Evolutionary conservation across 305 asterid genomes (phyloP), one percentile per base, ranked within the genome.

Genomic region (Rubia balearica): DNA sequence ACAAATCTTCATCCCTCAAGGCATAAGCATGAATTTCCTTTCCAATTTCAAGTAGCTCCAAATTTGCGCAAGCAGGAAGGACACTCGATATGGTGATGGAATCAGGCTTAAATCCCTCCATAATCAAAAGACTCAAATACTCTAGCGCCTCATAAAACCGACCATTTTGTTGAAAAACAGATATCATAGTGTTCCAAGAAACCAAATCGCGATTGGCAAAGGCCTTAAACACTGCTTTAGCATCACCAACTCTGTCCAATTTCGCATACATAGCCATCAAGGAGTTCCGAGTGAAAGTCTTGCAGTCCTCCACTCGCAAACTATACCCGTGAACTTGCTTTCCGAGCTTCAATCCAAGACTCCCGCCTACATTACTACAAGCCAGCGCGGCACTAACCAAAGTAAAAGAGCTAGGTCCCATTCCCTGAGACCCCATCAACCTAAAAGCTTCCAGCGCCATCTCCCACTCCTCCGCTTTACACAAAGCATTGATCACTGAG

Each of bases 231-330:
- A 91, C 78, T 65, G 77, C 67, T 76, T 76, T 80, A 27, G 98
- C 82, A 67, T 83, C 80, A 70, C 83, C 85, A 43, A 82, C 68
- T 76, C 83, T 88, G 38, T 91, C 98, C 27, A 91, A 74, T 71
- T 85, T 91, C 0, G 96, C 90, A 70, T 91, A 91, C 96, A 91
- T 89, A 14, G 93, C 66, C 89, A 91, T 88, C 85, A 91, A 84
- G 51, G 94, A 80, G 59, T 88, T 91, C 71, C 83, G 83, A 0
- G 96, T 89, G 71, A 68, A 91, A 2, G 90, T 91, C 81, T 78
- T 85, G n/a, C 81, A 75, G 66, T 88, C 96, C 73, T 84, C 83
- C 12, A 72, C 72, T 76, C 88, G 83, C 83, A 91, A 74, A 71
- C 75, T 79, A 76, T 89, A 84, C 51, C 91, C 91, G 42, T 86